A percentile compares a stretch with the other conserved stretches of the same genome.
Evolutionary conservation across 2,329 filamentous ascomycete species (phyloP).

Genomic region (Clarireedia paspali): DNA sequence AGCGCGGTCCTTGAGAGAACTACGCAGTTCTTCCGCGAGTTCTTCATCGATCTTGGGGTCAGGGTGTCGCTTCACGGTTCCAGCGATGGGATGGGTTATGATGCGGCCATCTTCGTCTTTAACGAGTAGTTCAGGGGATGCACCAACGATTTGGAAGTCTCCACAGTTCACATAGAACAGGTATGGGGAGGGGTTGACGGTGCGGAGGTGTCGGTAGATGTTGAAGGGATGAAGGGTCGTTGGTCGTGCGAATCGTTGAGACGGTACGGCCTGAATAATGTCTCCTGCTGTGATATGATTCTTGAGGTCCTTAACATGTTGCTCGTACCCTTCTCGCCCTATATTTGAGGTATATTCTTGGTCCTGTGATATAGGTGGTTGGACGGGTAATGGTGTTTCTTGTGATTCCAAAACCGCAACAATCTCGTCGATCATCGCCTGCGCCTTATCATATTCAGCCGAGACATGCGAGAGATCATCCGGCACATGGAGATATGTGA

Average conservation of each 20-base stretch:
- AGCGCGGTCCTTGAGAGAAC: conserved; percentile 82
- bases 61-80: conserved; percentile 82
- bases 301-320: conserved; percentile 80
- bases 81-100: conserved; percentile 94
- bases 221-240: conserved; percentile 95
- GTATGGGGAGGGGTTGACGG: conserved; percentile 96
- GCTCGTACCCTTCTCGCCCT: conserved; percentile 79
- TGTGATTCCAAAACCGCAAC: conserved; percentile 65
- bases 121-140: conserved; percentile 88
- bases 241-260: conserved; percentile 82
- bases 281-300: conserved; percentile 85
- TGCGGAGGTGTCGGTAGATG: conserved; percentile 90
- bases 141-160: conserved; percentile 91
- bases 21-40: conserved; percentile 68
- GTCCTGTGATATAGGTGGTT: conserved; percentile 63
- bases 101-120: conserved; percentile 82
- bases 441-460: conserved; percentile 62
- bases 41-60: conserved; percentile 73
- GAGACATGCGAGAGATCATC: conserved; percentile 49
- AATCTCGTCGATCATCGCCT: conserved; percentile 54
- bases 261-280: conserved; percentile 96
- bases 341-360: conserved; percentile 89
- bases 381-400: conserved; percentile 69
- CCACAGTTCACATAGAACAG: conserved; percentile 91
- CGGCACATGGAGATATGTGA: conserved; percentile 78